Conservation (phyloP, 2,329 filamentous ascomycete genomes). For the Colletotrichum liriopes region DNA sequence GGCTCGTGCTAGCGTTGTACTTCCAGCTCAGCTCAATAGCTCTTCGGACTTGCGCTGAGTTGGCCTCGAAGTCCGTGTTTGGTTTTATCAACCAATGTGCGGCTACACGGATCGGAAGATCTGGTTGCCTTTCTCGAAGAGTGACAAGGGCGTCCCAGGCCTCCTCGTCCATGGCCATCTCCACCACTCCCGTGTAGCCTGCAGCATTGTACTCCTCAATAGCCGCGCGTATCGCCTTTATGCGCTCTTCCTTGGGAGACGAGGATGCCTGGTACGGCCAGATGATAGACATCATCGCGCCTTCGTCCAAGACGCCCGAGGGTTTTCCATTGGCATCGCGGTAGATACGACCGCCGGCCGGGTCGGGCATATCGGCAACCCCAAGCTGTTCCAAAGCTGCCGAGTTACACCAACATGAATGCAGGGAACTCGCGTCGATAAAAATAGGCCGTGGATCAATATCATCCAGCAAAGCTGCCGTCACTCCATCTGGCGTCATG, state of each 20-base stretch:
- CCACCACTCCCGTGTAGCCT: slow-evolving; percentile 61
- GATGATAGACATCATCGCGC: slow-evolving; percentile 57
- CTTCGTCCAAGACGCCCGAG: slow-evolving; percentile 59
- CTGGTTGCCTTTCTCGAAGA: slow-evolving; percentile 14
- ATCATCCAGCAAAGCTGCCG: slow-evolving; percentile 60
- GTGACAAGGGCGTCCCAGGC: slow-evolving; percentile 58
- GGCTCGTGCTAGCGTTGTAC: slow-evolving; percentile 54
- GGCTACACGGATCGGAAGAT: slow-evolving; percentile 56
- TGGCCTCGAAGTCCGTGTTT: slow-evolving; percentile 50
- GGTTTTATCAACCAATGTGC: slow-evolving; percentile 62
- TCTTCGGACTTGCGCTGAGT: slow-evolving; percentile 55
- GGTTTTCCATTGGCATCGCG: slow-evolving; percentile 56
- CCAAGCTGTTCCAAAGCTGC: slow-evolving; percentile 59
- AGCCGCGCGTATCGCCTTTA: slow-evolving; percentile 54
- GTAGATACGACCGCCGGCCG: slow-evolving; percentile 59
- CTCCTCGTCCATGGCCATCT: slow-evolving; percentile 66
- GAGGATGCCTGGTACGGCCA: slow-evolving; percentile 59
- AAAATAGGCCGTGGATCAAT: slow-evolving; percentile 61
- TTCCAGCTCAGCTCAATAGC: slow-evolving; percentile 55
- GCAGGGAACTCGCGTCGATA: slow-evolving; percentile 61
- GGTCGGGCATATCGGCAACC: slow-evolving; percentile 55
- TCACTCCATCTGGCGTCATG: slow-evolving; percentile 58
- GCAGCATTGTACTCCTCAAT: slow-evolving; percentile 57
- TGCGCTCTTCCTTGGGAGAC: slow-evolving; percentile 55
- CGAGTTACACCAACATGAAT: slow-evolving; percentile 63